Conservation (phyloP, 441 rosid genomes). For the Pelargonium fulgidum region DNA sequence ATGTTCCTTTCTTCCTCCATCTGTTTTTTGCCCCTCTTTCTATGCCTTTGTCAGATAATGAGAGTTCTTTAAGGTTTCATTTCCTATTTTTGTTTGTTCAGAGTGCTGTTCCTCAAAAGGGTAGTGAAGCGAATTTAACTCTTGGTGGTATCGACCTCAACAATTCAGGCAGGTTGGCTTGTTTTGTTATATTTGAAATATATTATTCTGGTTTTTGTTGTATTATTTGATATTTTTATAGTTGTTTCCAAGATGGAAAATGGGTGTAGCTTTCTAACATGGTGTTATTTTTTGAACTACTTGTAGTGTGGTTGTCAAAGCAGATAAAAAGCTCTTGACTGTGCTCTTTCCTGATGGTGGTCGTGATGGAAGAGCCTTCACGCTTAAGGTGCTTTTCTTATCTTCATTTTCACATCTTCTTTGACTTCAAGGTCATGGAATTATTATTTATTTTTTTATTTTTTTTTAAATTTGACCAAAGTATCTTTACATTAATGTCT, state of each 20-base stretch:
- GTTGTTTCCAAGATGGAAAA: conserved; percentile 20
- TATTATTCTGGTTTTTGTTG: background rate
- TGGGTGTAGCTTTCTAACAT: conserved; percentile 28
- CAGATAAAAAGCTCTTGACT: conserved; percentile 90
- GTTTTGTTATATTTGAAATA: conserved; percentile 30
- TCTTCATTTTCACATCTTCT: conserved; percentile 5
- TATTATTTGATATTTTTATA: conserved; percentile 4
- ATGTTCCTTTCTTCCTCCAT: background rate
- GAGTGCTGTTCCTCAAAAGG: conserved; percentile 76
- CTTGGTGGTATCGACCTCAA: conserved; percentile 99
- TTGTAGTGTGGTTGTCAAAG: conserved; percentile 88
- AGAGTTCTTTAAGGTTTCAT: conserved; percentile 22
- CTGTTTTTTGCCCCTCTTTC: background rate
- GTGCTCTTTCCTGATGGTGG: conserved; percentile 88
- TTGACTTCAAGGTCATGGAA: background rate
- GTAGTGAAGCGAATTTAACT: conserved; percentile 88
- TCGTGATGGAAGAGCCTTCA: conserved; percentile 94
- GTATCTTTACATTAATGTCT: background rate
- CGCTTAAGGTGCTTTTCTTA: conserved; percentile 66
- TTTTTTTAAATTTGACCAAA: background rate
- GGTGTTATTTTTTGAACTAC: conserved; percentile 21
- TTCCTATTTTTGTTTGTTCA: conserved; percentile 33
- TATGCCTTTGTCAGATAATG: conserved; percentile 4
- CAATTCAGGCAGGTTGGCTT: conserved; percentile 99
- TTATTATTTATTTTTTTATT: no score